Percentiles rank a stretch among this genome's conserved stretches.
These are phyloP conservation scores for Rubroboletus pulcherrimus DNA, from an alignment of 768 basidiomycete species.

Conservation along the genomic window DNA sequence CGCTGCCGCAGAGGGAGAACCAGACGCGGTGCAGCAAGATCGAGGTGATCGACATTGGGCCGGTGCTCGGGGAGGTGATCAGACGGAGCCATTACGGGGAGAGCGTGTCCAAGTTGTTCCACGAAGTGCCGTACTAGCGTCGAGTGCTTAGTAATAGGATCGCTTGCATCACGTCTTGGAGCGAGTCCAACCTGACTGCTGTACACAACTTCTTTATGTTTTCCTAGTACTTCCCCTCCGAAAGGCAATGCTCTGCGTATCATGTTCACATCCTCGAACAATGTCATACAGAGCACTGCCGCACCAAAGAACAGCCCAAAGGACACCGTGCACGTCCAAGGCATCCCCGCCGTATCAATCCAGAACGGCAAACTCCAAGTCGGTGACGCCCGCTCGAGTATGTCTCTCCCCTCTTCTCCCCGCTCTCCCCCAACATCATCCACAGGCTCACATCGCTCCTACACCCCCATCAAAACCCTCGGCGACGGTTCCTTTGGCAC, in stretches of 20 bases:
- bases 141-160: constrained; percentile 15
- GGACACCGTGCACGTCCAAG: constrained; percentile 64
- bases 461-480: constrained; percentile 93
- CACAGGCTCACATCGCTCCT: constrained; percentile 79
- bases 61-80: constrained; percentile 94
- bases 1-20: constrained; percentile 85
- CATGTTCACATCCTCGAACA: constrained; percentile 32
- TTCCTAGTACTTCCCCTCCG: constrained; percentile 15
- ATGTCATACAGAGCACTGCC: constrained; percentile 27
- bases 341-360: constrained; percentile 74
- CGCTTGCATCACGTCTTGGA: background rate
- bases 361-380: constrained; percentile 66
- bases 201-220: constrained; percentile 8
- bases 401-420: constrained; percentile 30
- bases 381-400: constrained; percentile 69
- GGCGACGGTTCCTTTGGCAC: constrained; percentile 99
- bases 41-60: constrained; percentile 92
- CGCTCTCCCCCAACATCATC: constrained; percentile 2
- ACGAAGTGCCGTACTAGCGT: constrained; percentile 80
- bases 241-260: constrained; percentile 34
- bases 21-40: constrained; percentile 70
- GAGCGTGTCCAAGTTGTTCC: constrained; percentile 83
- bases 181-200: background rate
- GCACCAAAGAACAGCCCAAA: constrained; percentile 35
- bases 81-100: constrained; percentile 96